phyloP scores from a whole-genome alignment of 176 grass and related monocot species.

The Eremochloa ophiuroides region DNA sequence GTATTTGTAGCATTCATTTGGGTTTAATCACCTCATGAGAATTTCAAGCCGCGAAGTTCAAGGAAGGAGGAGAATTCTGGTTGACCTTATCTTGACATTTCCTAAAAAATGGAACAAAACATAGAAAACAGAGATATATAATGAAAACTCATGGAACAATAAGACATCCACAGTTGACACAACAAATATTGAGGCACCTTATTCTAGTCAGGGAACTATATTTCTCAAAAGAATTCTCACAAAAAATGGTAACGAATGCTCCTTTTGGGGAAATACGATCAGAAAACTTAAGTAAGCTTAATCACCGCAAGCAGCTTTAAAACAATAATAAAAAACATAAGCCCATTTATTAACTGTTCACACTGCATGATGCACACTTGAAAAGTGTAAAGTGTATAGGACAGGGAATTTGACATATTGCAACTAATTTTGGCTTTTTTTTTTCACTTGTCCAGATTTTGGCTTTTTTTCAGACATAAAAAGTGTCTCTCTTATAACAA shows the following conservation, averaged over 20 bases:
- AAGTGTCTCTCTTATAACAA: no score
- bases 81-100: constrained; percentile 32
- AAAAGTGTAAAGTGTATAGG: neutral
- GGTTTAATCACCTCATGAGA: neutral
- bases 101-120: constrained; percentile 41
- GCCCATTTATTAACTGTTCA: neutral
- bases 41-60: constrained; percentile 35
- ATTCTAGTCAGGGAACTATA: neutral
- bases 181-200: neutral
- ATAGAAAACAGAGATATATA: constrained; percentile 24
- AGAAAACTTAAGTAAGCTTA: constrained; percentile 1
- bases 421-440: no score
- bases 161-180: neutral
- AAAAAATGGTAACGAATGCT: neutral
- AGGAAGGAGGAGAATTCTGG: constrained; percentile 28
- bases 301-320: constrained; percentile 1
- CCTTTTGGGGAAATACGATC: neutral
- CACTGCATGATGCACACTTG: neutral
- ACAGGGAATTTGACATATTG: neutral
- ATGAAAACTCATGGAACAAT: neutral
- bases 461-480: no score
- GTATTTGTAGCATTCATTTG: neutral
- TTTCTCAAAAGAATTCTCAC: neutral
- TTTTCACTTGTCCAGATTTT: no score
- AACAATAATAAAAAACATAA: constrained; percentile 11